Base-by-base conservation (phyloP, 192 early-diverging fungal genomes). In the Geosiphon pyriformis region DNA sequence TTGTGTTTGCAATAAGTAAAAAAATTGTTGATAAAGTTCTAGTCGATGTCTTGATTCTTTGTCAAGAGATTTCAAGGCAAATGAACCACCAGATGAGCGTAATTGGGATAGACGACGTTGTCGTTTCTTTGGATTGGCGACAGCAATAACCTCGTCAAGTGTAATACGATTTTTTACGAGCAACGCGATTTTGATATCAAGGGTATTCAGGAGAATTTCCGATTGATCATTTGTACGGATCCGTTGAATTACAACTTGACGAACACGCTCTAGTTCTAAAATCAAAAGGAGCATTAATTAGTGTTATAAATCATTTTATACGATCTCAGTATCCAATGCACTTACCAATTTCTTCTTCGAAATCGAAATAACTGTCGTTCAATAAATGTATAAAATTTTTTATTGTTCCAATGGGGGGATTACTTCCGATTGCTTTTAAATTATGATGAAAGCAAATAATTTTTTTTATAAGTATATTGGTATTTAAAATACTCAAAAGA, bases 1-100 rank as follows among this genome's bases (percentile, higher is more conserved):
- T 74, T 99, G 89, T 3, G 98, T 99, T 76, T 99, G 98, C 37
- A 99, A 81, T 56, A 99, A 61, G 70, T 98, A 98, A 59, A 99
- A 96, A 51, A 99, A 73, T 64, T 98, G 83, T 75, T 96, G 92
- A 77, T 98, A 99, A 8, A 87, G 73, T 54, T 90, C 88, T 17
- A 92, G 69, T 47, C 85, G 83, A 56, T 77, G 69, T n/a, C 90
- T 74, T 37, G 87, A 91, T 67, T 91, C 90, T 71, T 94, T 94
- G 73, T 99, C 96, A 54, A 90, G 77, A 31, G 85, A 87, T 47
- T 85, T 88, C 37, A 93, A 79, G 52, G 90, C 87, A 51, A 85
- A 87, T 11, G 81, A 83, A 3, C 81, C 80, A 3, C 72, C 70
- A 1, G 72, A 64, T 29, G 77, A 71, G n/a, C 71, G 42, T 27